A percentile compares a stretch with the other conserved stretches of the same genome.
phyloP scores from a whole-genome alignment of 2,329 filamentous ascomycete genomes.

The Penicillium sp. region DNA sequence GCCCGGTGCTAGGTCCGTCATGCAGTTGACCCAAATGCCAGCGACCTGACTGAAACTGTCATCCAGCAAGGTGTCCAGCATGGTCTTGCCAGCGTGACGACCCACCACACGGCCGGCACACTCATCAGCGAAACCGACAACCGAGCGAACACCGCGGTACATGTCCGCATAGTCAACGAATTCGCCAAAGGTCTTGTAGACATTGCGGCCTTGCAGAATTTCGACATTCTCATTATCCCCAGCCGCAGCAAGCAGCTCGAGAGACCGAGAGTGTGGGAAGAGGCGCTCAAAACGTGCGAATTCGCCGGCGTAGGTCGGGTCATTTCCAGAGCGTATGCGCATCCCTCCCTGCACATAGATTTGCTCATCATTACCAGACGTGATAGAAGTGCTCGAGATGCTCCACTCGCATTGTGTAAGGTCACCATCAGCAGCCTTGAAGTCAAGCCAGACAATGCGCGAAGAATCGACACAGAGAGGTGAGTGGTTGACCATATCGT shows the following conservation, averaged over 20 bases:
- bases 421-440: slow-evolving; percentile 17
- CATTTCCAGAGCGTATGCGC: slow-evolving; percentile 20
- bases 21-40: slow-evolving; percentile 42
- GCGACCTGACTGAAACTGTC: slow-evolving; percentile 40
- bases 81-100: slow-evolving; percentile 19
- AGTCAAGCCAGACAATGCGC: slow-evolving; percentile 31
- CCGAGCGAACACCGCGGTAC: slow-evolving; percentile 18
- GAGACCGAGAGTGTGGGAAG: slow-evolving; percentile 32
- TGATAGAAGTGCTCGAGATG: slow-evolving; percentile 18
- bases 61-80: slow-evolving; percentile 28
- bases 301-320: slow-evolving; percentile 19
- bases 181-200: slow-evolving; percentile 22
- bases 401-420: slow-evolving; percentile 31
- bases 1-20: slow-evolving; percentile 26
- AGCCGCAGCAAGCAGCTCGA: slow-evolving; percentile 7
- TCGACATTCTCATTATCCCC: slow-evolving; percentile 14
- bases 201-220: slow-evolving; percentile 13
- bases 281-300: slow-evolving; percentile 38
- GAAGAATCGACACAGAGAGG: slow-evolving; percentile 37
- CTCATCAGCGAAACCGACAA: slow-evolving; percentile 22
- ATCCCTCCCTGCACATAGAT: slow-evolving; percentile 32
- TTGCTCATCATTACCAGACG: slow-evolving; percentile 4
- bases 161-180: slow-evolving; percentile 20
- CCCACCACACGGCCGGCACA: slow-evolving; percentile 25
- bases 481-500: slow-evolving; percentile 33